Conservation (phyloP, 257 asterid genomes). For the Ajuga chamaepitys region DNA sequence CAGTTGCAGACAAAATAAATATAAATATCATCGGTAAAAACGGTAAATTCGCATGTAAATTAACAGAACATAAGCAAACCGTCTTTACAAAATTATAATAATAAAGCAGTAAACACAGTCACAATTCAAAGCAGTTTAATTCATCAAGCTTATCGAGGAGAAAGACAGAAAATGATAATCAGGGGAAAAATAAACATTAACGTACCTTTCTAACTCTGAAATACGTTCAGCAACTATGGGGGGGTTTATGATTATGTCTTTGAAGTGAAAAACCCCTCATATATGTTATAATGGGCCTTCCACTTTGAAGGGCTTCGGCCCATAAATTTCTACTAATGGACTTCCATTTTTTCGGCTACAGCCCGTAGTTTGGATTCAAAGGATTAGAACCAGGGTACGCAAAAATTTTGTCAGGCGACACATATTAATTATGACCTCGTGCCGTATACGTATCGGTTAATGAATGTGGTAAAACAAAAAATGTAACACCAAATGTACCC, state of each 20-base stretch:
- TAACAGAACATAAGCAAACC: not conserved
- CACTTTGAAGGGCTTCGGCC: not conserved
- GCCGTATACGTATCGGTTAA: too few species aligned
- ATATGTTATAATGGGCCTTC: not conserved
- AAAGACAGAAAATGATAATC: not conserved
- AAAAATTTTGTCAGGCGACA: too few species aligned
- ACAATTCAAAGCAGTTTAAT: not conserved
- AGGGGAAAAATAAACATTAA: not conserved
- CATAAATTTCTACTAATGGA: too few species aligned
- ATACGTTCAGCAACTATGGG: not conserved
- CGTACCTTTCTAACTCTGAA: slow-evolving; percentile 1
- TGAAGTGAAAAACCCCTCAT: slow-evolving; percentile 14
- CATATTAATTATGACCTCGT: too few species aligned
- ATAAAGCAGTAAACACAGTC: too few species aligned
- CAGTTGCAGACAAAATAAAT: not conserved
- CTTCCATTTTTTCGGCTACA: too few species aligned
- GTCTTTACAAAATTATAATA: not conserved
- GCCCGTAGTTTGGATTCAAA: too few species aligned
- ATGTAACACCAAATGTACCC: too few species aligned
- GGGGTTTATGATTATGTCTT: too few species aligned
- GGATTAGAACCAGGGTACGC: too few species aligned
- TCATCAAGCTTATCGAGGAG: not conserved
- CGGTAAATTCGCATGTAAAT: slow-evolving; percentile 7
- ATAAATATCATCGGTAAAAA: not conserved
- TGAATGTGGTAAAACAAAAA: too few species aligned